Base-by-base conservation (phyloP, 345 rosid genomes). In the Gossypium herbaceum region DNA sequence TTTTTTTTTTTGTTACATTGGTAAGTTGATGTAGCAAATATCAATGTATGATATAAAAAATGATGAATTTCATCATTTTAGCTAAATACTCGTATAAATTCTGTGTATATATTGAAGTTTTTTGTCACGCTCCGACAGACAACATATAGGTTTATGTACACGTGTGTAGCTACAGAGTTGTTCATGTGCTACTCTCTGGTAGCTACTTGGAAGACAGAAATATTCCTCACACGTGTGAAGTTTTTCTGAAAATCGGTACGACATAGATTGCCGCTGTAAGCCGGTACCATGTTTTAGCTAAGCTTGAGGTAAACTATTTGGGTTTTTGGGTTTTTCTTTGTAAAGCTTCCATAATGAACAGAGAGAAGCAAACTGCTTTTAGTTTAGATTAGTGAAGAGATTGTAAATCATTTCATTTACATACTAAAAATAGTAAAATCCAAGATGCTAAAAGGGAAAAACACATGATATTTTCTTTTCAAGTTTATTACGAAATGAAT, bases 151-250 rank as follows among this genome's bases (percentile, higher is more conserved):
- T 73, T 24, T 73, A 24, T 63, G 71, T 73, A 79, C 84, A 75
- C 81, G 81, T 80, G 81, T 79, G 69, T 66, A 12, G 43, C 67
- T 27, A 20, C 70, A 72, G 77, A 76, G 41, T 71, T 59, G 55
- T 60, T 79, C 85, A 79, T 79, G 79, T 80, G 39, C 39, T 34
- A 1, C 39, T 34, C 39, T 34, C 39, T 34, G 47, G 62, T 57
- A 69, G 55, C 78, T 78, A 66, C 61, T 74, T 74, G 73, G 64
- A 47, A 55, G 47, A 47, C 71, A 72, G 8, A 52, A 54, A 80
- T 34, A 80, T 85, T 85, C 84, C 75, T 82, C 81, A 41, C 85
- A 82, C 84, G 83, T 73, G 81, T 79, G 84, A 75, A 52, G 2
- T 6, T 22, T 45, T 71, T 81, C 83, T 77, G 76, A 47, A 66